Percentiles rank a stretch among this genome's conserved stretches.
Evolutionary conservation across 768 basidiomycete genomes (phyloP).

Genomic region (Xerocomus spinulosus): DNA sequence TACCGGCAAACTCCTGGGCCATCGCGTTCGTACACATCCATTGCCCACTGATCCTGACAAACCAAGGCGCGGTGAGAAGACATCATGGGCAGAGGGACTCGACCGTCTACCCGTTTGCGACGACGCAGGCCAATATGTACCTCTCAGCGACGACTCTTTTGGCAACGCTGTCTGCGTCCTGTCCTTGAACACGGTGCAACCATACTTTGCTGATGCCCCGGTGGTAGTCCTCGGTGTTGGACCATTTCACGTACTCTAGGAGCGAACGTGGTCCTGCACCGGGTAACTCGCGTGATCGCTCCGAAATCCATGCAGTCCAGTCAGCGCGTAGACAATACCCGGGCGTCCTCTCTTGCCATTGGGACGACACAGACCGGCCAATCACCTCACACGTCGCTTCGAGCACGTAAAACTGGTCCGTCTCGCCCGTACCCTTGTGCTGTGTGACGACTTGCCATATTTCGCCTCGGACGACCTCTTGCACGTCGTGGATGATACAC

Average conservation of each 20-base stretch:
- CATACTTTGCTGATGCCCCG: slow-evolving; percentile 65
- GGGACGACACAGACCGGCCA: slow-evolving; percentile 34
- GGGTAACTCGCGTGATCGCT: slow-evolving; percentile 7
- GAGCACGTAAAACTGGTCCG: slow-evolving; percentile 47
- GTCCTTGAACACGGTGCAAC: slow-evolving; percentile 42
- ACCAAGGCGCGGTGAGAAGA: slow-evolving; percentile 3
- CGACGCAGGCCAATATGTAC: slow-evolving; percentile 66
- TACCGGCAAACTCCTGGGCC: slow-evolving; percentile 65
- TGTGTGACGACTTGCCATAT: slow-evolving; percentile 53
- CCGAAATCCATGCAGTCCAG: slow-evolving; percentile 58
- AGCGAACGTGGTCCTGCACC: slow-evolving; percentile 4
- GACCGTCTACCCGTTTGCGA: slow-evolving; percentile 59
- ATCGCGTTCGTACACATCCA: slow-evolving; percentile 69
- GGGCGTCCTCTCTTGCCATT: neutral
- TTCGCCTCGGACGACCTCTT: slow-evolving; percentile 51
- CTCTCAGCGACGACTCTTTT: slow-evolving; percentile 52
- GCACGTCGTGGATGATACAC: slow-evolving; percentile 41
- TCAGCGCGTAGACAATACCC: slow-evolving; percentile 45
- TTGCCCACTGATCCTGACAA: slow-evolving; percentile 56
- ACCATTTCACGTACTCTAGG: slow-evolving; percentile 49
- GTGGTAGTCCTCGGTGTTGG: slow-evolving; percentile 67
- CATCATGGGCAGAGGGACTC: neutral
- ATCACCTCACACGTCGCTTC: slow-evolving; percentile 73
- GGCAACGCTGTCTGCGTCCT: slow-evolving; percentile 38
- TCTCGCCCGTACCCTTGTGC: slow-evolving; percentile 22